Conservation (phyloP, 164 flowering plant genomes). For the Cinnamomum micranthum region DNA sequence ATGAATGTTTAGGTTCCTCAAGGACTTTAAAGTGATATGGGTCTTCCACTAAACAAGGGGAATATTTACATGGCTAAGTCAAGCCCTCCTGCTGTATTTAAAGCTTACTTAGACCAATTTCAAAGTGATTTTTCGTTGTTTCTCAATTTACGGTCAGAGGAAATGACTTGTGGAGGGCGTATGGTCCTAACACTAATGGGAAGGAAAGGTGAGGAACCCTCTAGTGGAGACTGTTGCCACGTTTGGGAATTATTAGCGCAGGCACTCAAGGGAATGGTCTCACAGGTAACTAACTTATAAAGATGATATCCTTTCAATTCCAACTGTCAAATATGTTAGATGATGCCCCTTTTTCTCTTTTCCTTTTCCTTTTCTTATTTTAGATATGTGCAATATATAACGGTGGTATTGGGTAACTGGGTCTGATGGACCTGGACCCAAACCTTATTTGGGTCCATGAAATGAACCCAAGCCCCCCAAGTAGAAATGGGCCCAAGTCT, state of each 20-base stretch:
- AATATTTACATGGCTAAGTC: constrained; percentile 40
- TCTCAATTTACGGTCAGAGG: constrained; percentile 40
- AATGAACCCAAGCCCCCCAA: too few species aligned
- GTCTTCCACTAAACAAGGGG: constrained; percentile 32
- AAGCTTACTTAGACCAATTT: constrained; percentile 52
- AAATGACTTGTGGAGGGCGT: constrained; percentile 40
- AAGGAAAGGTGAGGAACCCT: constrained; percentile 24
- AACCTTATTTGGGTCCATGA: too few species aligned
- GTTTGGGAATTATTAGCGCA: constrained; percentile 37
- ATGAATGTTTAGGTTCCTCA: constrained; percentile 41
- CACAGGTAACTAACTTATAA: constrained; percentile 25
- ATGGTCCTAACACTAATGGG: constrained; percentile 59
- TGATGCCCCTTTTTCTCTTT: too few species aligned
- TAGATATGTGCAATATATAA: too few species aligned
- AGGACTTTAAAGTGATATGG: constrained; percentile 17
- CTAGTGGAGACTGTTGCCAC: constrained; percentile 28
- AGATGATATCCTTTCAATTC: background rate
- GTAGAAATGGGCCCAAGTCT: too few species aligned
- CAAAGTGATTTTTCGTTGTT: constrained; percentile 43
- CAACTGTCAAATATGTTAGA: background rate
- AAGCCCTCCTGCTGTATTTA: constrained; percentile 35
- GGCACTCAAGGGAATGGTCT: constrained; percentile 43
- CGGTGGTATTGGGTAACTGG: too few species aligned
- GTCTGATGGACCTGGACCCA: too few species aligned
- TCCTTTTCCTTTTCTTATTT: too few species aligned